Evolutionary conservation across 768 basidiomycete species (phyloP).

Genomic region (Xerocomellus amylosporus): DNA sequence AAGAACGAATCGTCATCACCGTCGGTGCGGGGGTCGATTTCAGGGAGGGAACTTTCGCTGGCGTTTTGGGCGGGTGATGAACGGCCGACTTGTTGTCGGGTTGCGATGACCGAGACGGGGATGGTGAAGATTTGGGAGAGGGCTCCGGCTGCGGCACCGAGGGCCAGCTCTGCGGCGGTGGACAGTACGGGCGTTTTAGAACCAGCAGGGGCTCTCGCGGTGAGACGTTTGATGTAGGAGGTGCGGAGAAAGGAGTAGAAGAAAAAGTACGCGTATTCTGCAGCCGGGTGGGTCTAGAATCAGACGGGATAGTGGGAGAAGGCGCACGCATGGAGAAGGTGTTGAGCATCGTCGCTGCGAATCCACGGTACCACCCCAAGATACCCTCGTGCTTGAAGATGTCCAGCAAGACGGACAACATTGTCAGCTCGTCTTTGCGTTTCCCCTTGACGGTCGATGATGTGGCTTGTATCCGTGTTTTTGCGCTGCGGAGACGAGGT

Average conservation of each 20-base stretch:
- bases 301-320: neutral
- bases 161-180: constrained; percentile 74
- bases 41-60: neutral
- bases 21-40: constrained; percentile 1
- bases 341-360: constrained; percentile 95
- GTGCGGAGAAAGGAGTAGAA: constrained; percentile 92
- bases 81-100: constrained; percentile 87
- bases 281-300: neutral
- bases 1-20: constrained; percentile 67
- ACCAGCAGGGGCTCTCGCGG: constrained; percentile 55
- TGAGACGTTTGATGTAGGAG: constrained; percentile 72
- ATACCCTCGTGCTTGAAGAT: constrained; percentile 83
- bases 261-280: constrained; percentile 99
- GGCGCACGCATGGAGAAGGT: constrained; percentile 90
- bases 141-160: constrained; percentile 91
- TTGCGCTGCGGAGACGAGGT: constrained; percentile 55
- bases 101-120: constrained; percentile 96
- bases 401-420: constrained; percentile 61
- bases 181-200: constrained; percentile 62
- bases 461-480: constrained; percentile 90
- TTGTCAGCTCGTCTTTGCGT: constrained; percentile 48
- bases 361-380: constrained; percentile 83
- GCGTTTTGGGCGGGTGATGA: constrained; percentile 12
- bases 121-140: constrained; percentile 98
- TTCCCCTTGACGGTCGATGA: constrained; percentile 52